Evolutionary conservation across 2,329 filamentous ascomycete species (phyloP).

Genomic region (Niveomyces coronatus): DNA sequence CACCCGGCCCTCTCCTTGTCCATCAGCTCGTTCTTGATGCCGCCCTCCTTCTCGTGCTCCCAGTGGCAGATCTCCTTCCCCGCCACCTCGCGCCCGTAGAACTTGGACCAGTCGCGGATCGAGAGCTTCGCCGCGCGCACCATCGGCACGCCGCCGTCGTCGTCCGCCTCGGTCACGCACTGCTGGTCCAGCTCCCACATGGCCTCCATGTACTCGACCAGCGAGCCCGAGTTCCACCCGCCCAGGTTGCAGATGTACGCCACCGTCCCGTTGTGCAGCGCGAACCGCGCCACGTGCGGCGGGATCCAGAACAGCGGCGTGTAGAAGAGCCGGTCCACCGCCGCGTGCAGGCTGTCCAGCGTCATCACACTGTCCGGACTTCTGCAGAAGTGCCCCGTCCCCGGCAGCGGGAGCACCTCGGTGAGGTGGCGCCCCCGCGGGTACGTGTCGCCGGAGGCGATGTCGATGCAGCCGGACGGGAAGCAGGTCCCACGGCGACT

Average conservation of each 20-base stretch:
- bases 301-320: constrained; percentile 10
- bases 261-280: constrained; percentile 4
- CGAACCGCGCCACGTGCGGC: constrained; percentile 5
- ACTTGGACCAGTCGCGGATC: constrained; percentile 1
- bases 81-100: constrained; percentile 9
- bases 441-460: background rate
- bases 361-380: background rate
- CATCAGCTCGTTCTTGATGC: constrained; percentile 6
- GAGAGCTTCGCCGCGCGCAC: background rate
- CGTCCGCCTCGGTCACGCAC: constrained; percentile 1
- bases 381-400: background rate
- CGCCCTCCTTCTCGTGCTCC: constrained; percentile 7
- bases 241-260: constrained; percentile 9
- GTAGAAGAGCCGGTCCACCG: constrained; percentile 10
- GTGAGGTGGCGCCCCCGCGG: background rate
- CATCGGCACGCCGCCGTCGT: no score
- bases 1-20: constrained; percentile 1
- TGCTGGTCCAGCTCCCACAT: constrained; percentile 6
- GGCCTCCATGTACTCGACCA: constrained; percentile 11
- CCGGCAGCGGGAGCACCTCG: background rate
- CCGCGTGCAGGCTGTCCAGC: constrained; percentile 4
- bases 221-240: constrained; percentile 8
- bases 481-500: no score
- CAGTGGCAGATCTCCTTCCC: constrained; percentile 9
- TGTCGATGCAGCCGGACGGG: constrained; percentile 1